Percentiles rank a stretch among this genome's conserved stretches.
phyloP scores from a whole-genome alignment of 2,329 filamentous ascomycete species.

The Colletotrichum gigasporum region DNA sequence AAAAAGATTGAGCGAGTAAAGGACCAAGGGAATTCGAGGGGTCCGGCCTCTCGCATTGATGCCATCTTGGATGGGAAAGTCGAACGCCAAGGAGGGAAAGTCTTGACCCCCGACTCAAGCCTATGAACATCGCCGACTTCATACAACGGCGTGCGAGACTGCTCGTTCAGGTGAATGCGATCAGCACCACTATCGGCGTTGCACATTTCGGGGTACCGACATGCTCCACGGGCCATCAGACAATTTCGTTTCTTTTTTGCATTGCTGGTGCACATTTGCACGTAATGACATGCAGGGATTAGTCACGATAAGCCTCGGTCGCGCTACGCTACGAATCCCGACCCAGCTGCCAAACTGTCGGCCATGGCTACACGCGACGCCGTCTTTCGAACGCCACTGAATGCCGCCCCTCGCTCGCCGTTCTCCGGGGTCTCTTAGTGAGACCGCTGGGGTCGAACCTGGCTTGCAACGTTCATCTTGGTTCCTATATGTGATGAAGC shows the following conservation, averaged over 20 bases:
- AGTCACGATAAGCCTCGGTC: constrained; percentile 3
- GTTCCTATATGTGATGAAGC: not conserved
- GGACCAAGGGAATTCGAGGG: not conserved
- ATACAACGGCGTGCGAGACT: not conserved
- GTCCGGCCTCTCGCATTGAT: constrained; percentile 9
- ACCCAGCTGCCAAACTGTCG: constrained; percentile 18
- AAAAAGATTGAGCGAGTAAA: constrained; percentile 11
- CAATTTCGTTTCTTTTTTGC: not conserved
- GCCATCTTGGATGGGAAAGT: not conserved
- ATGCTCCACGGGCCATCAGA: not conserved
- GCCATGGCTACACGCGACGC: constrained; percentile 10
- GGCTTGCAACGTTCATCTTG: constrained; percentile 6
- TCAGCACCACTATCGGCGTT: not conserved
- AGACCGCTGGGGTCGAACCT: not conserved
- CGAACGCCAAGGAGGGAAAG: constrained; percentile 4
- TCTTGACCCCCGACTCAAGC: constrained; percentile 13
- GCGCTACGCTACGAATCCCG: constrained; percentile 12
- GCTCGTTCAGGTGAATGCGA: not conserved
- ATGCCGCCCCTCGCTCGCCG: constrained; percentile 2
- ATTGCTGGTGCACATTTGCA: constrained; percentile 4
- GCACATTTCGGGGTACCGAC: not conserved
- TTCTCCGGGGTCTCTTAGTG: constrained; percentile 9
- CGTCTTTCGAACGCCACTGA: not conserved
- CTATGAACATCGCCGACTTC: not conserved
- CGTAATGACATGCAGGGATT: constrained; percentile 9